Conservation (phyloP, 148 eudicot genomes). For the Oxyria digyna region DNA sequence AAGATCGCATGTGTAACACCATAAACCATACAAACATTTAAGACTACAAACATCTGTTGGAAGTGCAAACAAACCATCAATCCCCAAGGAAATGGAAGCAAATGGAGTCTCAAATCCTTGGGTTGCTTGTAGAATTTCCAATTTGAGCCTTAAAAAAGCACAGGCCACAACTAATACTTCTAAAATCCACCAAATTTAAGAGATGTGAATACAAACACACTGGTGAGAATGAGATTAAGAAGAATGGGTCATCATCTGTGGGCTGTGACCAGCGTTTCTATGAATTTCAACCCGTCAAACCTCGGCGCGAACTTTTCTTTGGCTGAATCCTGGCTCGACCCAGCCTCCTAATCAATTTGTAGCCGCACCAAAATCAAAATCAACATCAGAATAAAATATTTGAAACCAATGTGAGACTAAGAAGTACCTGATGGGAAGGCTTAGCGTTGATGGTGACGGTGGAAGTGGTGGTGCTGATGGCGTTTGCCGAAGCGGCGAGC, state of each 20-base stretch:
- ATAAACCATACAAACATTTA: too few species aligned
- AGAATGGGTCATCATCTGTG: constrained; percentile 28
- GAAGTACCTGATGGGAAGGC: constrained; percentile 3
- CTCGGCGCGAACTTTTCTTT: constrained; percentile 28
- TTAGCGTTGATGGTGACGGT: background rate
- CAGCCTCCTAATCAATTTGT: background rate
- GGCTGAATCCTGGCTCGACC: constrained; percentile 7
- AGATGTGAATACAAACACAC: too few species aligned
- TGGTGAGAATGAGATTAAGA: too few species aligned
- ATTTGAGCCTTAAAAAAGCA: too few species aligned
- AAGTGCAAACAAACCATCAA: background rate
- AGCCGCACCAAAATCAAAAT: background rate
- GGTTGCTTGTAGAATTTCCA: too few species aligned
- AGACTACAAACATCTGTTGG: background rate
- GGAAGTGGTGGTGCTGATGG: background rate
- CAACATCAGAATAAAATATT: background rate
- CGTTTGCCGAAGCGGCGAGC: background rate
- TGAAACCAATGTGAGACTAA: background rate
- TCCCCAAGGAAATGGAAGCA: background rate
- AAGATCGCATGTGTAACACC: too few species aligned
- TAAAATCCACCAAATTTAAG: too few species aligned
- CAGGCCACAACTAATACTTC: too few species aligned
- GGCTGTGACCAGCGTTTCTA: constrained; percentile 33
- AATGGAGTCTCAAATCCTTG: background rate
- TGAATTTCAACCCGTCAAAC: constrained; percentile 38